A percentile compares a stretch with the other conserved stretches of the same genome.
phyloP scores from a whole-genome alignment of 2,329 filamentous ascomycete genomes.

The Chalaropsis ovoidea region DNA sequence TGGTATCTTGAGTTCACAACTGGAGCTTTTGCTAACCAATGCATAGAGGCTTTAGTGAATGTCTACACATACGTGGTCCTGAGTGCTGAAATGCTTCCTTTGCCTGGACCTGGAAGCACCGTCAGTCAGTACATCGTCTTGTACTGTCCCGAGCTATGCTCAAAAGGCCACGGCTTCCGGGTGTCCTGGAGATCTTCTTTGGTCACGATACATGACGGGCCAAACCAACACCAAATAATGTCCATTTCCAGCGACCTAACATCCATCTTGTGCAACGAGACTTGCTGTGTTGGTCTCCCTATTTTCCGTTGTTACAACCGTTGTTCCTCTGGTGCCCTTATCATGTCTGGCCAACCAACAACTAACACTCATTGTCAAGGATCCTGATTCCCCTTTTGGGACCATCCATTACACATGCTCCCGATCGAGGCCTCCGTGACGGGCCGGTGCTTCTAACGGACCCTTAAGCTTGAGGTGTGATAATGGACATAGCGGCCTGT shows the following conservation, averaged over 20 bases:
- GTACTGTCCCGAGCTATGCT: too few species aligned
- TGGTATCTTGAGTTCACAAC: too few species aligned
- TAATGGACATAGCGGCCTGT: too few species aligned
- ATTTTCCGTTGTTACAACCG: neutral
- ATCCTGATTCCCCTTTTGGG: too few species aligned
- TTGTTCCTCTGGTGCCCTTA: neutral
- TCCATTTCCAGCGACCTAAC: neutral
- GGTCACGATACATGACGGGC: neutral
- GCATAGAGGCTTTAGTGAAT: too few species aligned
- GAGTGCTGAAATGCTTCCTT: neutral
- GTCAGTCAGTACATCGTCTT: too few species aligned
- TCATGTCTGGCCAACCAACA: neutral
- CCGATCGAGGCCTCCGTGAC: too few species aligned
- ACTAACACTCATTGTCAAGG: neutral
- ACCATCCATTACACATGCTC: too few species aligned
- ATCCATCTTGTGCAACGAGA: constrained; percentile 3
- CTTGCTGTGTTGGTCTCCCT: neutral
- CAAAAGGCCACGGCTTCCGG: neutral
- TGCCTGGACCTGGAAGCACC: neutral
- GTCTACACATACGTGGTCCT: too few species aligned
- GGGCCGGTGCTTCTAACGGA: neutral
- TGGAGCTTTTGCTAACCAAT: too few species aligned
- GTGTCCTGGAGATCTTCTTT: neutral
- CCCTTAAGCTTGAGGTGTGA: neutral
- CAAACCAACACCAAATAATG: neutral